These are phyloP conservation scores for Parastagonospora avenae DNA, from an alignment of 2,329 filamentous ascomycete genomes.

Conservation along the genomic window DNA sequence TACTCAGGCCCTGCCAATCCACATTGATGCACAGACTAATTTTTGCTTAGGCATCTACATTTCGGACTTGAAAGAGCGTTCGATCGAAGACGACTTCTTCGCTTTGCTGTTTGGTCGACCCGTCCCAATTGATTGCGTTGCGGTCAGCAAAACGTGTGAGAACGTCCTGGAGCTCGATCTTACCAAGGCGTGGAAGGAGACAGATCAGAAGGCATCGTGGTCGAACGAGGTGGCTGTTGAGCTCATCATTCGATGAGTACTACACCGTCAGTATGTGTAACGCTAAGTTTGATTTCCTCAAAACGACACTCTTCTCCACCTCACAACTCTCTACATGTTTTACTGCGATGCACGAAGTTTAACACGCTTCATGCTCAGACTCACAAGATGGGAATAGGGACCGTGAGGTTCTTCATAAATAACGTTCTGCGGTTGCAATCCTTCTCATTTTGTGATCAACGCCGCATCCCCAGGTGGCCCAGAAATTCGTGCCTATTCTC, in stretches of 20 bases:
- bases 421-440: too few relatives aligned
- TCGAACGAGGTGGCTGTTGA: slow-evolving; percentile 44
- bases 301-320: too few relatives aligned
- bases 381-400: too few relatives aligned
- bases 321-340: too few relatives aligned
- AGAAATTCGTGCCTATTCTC: too few relatives aligned
- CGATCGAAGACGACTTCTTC: slow-evolving; percentile 70
- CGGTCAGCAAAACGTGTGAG: slow-evolving; percentile 56
- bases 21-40: slow-evolving; percentile 8
- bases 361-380: too few relatives aligned
- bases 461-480: too few relatives aligned
- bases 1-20: slow-evolving; percentile 18
- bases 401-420: too few relatives aligned
- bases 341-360: too few relatives aligned
- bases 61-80: slow-evolving; percentile 66
- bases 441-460: too few relatives aligned
- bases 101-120: slow-evolving; percentile 74
- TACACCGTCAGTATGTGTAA: too few relatives aligned
- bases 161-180: slow-evolving; percentile 79
- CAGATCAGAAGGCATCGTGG: slow-evolving; percentile 73
- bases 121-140: slow-evolving; percentile 70
- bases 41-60: slow-evolving; percentile 70
- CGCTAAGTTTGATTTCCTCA: too few relatives aligned
- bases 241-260: not conserved
- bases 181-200: slow-evolving; percentile 75